phyloP scores from a whole-genome alignment of 768 basidiomycete genomes.

The Phanerochaete carnosa region DNA sequence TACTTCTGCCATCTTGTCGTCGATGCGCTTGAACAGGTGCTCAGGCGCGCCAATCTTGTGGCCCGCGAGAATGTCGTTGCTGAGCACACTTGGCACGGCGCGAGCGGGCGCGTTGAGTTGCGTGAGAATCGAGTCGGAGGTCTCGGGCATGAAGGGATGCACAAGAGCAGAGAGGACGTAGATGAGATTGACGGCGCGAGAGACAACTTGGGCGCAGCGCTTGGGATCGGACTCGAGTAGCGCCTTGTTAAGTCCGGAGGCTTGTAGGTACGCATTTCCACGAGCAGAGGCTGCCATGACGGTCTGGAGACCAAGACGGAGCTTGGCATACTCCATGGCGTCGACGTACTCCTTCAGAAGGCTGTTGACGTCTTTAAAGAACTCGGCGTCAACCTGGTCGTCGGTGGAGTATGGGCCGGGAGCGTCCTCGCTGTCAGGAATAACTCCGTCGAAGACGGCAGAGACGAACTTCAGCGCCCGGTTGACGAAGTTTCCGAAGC shows the following conservation, averaged over 20 bases:
- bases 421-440: conserved; percentile 65
- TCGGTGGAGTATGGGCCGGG: conserved; percentile 69
- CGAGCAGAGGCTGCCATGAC: conserved; percentile 87
- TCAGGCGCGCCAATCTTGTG: conserved; percentile 84
- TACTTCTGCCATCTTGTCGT: conserved; percentile 81
- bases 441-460: conserved; percentile 73
- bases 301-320: conserved; percentile 82
- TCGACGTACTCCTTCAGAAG: conserved; percentile 78
- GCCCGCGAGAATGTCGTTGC: conserved; percentile 81
- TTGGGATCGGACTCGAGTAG: conserved; percentile 77
- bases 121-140: conserved; percentile 70
- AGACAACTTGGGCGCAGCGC: conserved; percentile 88
- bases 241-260: conserved; percentile 86
- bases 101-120: conserved; percentile 92
- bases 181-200: conserved; percentile 89
- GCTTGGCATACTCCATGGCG: conserved; percentile 88
- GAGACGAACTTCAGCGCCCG: conserved; percentile 89
- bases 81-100: conserved; percentile 66
- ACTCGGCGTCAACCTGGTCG: conserved; percentile 65
- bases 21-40: conserved; percentile 92
- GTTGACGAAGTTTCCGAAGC: conserved; percentile 98
- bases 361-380: conserved; percentile 75
- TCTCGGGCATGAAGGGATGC: conserved; percentile 96
- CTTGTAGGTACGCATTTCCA: conserved; percentile 94
- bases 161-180: conserved; percentile 82